phyloP scores from a whole-genome alignment of 1,284 basidiomycete species.

The Fomes fomentarius region DNA sequence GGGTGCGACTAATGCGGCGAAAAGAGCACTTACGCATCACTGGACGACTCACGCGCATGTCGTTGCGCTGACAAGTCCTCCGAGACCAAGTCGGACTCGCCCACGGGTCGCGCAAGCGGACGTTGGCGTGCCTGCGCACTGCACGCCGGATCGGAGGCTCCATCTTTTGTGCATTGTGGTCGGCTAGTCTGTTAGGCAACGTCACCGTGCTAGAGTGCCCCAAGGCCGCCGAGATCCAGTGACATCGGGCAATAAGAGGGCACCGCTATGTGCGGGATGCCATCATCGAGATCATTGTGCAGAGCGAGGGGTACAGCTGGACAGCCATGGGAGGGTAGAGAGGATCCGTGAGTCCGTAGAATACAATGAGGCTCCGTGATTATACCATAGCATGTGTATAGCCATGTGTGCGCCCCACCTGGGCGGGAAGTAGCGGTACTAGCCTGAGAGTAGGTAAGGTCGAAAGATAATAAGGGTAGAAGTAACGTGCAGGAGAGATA shows the following conservation, averaged over 20 bases:
- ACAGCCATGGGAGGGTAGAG: not conserved
- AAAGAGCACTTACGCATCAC: too few relatives aligned
- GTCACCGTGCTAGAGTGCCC: too few relatives aligned
- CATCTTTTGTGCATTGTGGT: too few relatives aligned
- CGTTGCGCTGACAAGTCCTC: not conserved
- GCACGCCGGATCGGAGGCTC: not conserved
- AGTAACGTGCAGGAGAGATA: conserved; percentile 18
- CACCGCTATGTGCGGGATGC: too few relatives aligned
- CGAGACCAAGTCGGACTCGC: not conserved
- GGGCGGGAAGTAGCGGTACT: not conserved
- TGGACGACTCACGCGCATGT: too few relatives aligned
- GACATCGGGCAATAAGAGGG: too few relatives aligned
- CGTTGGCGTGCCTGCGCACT: not conserved
- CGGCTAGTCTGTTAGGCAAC: not conserved
- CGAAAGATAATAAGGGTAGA: conserved; percentile 13
- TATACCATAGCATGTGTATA: conserved; percentile 1
- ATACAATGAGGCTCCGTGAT: conserved; percentile 1
- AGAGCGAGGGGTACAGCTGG: not conserved
- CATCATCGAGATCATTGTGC: not conserved
- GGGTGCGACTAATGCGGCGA: too few relatives aligned
- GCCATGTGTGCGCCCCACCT: conserved; percentile 5
- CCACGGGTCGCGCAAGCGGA: not conserved
- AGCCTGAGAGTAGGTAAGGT: not conserved
- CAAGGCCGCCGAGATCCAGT: too few relatives aligned
- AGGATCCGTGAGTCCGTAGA: not conserved